Percentiles rank a stretch among this genome's conserved stretches.
These are phyloP conservation scores for Thozetella sp. DNA, from an alignment of 495 filamentous ascomycete genomes.

Conservation along the genomic window DNA sequence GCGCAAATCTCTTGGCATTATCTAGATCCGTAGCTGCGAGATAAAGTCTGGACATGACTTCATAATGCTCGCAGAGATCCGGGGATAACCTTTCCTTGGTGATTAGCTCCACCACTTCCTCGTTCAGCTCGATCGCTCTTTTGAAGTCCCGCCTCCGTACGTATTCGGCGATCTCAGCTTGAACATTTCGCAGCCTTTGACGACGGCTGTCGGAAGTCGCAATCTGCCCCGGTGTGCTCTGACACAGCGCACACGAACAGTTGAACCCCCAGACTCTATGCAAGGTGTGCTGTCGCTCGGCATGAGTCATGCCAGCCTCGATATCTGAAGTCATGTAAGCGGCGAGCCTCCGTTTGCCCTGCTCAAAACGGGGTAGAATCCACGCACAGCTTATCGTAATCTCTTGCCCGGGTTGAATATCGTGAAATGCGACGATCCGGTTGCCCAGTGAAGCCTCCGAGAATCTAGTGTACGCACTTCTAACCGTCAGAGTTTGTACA, in stretches of 20 bases:
- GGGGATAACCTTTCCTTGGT: background rate
- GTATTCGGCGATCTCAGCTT: background rate
- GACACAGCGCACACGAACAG: conserved; percentile 2
- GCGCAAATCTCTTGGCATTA: background rate
- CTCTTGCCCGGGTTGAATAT: background rate
- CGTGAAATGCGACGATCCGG: background rate
- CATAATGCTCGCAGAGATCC: background rate
- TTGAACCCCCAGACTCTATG: conserved; percentile 3
- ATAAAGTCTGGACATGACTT: conserved; percentile 1
- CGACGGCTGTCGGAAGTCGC: conserved; percentile 3
- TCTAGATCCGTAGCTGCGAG: background rate
- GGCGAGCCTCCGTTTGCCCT: background rate
- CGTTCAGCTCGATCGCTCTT: background rate
- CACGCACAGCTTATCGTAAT: background rate
- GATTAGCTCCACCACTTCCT: background rate
- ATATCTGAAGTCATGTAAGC: conserved; percentile 6
- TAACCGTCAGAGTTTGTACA: background rate
- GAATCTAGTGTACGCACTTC: background rate
- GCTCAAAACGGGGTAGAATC: too few relatives aligned
- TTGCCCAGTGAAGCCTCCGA: background rate
- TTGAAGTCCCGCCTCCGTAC: background rate
- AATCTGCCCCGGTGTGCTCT: background rate
- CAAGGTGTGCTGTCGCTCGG: background rate
- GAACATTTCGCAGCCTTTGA: background rate
- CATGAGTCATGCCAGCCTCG: background rate